Conservation (phyloP, 1,284 basidiomycete genomes). For the Puccinia horiana region DNA sequence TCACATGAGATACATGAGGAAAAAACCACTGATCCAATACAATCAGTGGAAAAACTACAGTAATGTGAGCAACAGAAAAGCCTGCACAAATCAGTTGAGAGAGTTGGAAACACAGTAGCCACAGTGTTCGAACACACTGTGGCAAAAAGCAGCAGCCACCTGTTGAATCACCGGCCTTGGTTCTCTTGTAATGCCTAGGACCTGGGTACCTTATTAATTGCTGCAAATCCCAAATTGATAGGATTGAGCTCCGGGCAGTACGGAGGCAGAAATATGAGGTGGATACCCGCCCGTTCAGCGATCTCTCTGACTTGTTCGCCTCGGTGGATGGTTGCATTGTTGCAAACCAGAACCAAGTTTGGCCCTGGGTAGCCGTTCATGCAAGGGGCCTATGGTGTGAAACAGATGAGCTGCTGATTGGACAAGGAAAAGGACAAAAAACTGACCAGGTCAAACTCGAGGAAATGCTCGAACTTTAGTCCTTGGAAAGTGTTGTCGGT, state of each 20-base stretch:
- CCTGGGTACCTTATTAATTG: not conserved
- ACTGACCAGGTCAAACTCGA: not conserved
- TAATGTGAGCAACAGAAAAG: no score
- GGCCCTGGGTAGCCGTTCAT: not conserved
- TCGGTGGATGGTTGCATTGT: conserved; percentile 9
- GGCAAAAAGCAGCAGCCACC: no score
- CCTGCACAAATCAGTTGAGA: no score
- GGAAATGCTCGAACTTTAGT: not conserved
- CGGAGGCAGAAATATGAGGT: not conserved
- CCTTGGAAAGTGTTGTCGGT: not conserved
- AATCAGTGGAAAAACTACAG: no score
- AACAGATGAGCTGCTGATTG: no score
- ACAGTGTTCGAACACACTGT: no score
- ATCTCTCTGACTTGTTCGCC: not conserved
- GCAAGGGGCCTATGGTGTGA: not conserved
- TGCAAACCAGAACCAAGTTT: not conserved
- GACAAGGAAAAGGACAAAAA: no score
- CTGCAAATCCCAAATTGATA: not conserved
- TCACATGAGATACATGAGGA: no score
- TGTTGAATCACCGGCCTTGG: no score
- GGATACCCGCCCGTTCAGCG: not conserved
- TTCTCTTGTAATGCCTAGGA: no score
- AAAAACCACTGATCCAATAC: no score
- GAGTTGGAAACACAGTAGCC: no score
- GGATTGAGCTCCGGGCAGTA: conserved; percentile 15